Evolutionary conservation across 2,329 filamentous ascomycete genomes (phyloP), one percentile per base, ranked within the genome.

Genomic region (Aspergillus nomiae): DNA sequence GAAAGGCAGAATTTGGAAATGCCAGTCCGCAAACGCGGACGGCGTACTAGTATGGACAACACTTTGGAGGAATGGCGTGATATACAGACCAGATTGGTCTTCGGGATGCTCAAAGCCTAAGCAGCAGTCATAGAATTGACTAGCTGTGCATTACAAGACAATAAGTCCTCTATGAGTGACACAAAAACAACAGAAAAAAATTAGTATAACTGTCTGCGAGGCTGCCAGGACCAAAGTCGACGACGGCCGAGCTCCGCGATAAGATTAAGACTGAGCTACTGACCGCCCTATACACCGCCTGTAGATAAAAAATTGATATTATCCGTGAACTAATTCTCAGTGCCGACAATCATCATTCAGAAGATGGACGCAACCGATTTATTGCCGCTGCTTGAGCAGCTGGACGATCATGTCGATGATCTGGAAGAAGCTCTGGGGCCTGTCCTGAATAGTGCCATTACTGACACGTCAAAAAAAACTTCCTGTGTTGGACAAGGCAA

Each of bases 401-500:
- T 97, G 58, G 89, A 92, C 68, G 86, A 87, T 69, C 88, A 93
- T 75, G 86, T 98, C 57, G 91, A 96, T 78, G 86, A 89, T 60
- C 85, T 98, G 54, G 88, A 96, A 74, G 86, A 89, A 41, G 84
- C 86, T 4, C 83, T 98, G 32, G 80, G 86, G 66, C 92, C 94
- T n/a, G 81, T 98, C 7, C 80, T 96, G 30, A 82, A 84, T 41
- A 84, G 84, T 56, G 78, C 85, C 1, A 80, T 97, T 50, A 82
- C 87, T 57, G 87, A 89, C 46, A 86, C 87, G 61, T 88, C 92
- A 6, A 89, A 88, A 88, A 60, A 92, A 92, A 74, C 84, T 98
- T 32, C 94, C 94, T 1, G 84, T 98, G n/a, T 85, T 99, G 64
- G 94, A 98, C 82, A 94, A 92, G 81, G 93, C 95, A 9, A 97